Percentiles rank a stretch among this genome's conserved stretches.
Conservation (phyloP, 139 green algal genomes). For the Micromonas commoda region DNA sequence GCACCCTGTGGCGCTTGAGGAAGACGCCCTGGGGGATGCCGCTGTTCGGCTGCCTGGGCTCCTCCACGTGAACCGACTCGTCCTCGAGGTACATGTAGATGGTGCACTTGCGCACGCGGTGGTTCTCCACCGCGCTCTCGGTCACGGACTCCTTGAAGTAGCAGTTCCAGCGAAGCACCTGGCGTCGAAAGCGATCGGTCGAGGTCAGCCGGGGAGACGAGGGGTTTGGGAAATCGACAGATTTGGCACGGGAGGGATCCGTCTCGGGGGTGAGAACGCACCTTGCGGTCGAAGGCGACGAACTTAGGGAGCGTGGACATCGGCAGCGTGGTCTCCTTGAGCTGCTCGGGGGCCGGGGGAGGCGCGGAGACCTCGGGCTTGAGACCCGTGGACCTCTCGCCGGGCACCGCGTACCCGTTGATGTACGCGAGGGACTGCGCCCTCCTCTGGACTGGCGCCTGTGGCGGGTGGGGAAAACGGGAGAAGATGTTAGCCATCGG, state of each 20-base stretch:
- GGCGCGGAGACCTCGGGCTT: not conserved
- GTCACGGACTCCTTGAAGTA: constrained; percentile 81
- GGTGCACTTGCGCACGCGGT: constrained; percentile 66
- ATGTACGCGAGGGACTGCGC: constrained; percentile 29
- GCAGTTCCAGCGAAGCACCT: constrained; percentile 81
- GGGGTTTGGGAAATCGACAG: not conserved
- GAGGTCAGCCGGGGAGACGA: not conserved
- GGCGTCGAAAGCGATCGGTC: not conserved
- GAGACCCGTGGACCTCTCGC: not conserved
- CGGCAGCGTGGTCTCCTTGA: not conserved
- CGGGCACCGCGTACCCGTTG: constrained; percentile 30
- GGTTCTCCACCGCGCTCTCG: constrained; percentile 50
- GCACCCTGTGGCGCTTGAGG: constrained; percentile 70
- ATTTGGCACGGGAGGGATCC: too few species aligned
- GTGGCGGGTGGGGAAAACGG: too few species aligned
- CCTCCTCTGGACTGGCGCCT: not conserved
- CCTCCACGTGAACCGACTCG: constrained; percentile 72
- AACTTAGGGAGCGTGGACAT: constrained; percentile 49
- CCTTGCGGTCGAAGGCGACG: constrained; percentile 72
- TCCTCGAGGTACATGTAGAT: constrained; percentile 88
- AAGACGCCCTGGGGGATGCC: constrained; percentile 80
- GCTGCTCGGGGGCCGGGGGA: not conserved
- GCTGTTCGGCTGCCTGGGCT: constrained; percentile 80
- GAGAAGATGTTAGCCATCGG: too few species aligned
- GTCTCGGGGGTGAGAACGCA: too few species aligned